Percentiles rank a stretch among this genome's conserved stretches.
Evolutionary conservation across 805 yeast species (phyloP).

Genomic region (Candida morakotiae): DNA sequence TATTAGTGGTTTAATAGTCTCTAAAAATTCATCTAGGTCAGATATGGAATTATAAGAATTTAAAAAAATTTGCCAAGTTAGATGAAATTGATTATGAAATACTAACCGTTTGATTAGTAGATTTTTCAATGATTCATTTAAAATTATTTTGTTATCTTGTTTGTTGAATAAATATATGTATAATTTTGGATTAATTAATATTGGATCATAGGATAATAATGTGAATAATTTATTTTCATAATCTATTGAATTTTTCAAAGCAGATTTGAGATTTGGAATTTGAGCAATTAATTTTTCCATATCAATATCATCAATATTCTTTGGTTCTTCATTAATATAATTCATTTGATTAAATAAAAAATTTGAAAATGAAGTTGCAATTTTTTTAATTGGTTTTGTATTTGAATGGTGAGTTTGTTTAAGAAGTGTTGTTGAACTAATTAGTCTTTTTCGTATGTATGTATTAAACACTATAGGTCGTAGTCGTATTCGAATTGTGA

Average conservation of each 20-base stretch:
- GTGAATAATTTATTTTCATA: conserved; percentile 23
- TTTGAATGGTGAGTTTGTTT: background rate
- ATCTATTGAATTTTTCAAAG: conserved; percentile 23
- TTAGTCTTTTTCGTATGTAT: background rate
- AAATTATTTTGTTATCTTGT: conserved; percentile 8
- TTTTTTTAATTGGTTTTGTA: background rate
- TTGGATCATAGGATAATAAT: conserved; percentile 29
- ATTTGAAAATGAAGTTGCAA: background rate
- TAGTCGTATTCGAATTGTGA: no score
- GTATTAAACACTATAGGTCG: background rate
- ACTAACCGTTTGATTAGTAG: conserved; percentile 24
- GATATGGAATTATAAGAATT: conserved; percentile 23
- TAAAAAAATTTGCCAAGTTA: conserved; percentile 27
- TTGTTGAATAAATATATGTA: conserved; percentile 15
- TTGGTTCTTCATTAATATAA: background rate
- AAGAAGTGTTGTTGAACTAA: no score
- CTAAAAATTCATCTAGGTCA: conserved; percentile 36
- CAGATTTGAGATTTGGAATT: conserved; percentile 13
- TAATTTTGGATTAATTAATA: conserved; percentile 24
- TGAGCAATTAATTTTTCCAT: conserved; percentile 1
- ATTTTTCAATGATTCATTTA: conserved; percentile 17
- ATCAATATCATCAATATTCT: background rate
- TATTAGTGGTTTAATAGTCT: conserved; percentile 18
- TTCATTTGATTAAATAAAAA: conserved; percentile 1
- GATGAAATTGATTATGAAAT: conserved; percentile 27